Evolutionary conservation across 306 rosid genomes (phyloP).

Genomic region (Lagenaria siceraria): DNA sequence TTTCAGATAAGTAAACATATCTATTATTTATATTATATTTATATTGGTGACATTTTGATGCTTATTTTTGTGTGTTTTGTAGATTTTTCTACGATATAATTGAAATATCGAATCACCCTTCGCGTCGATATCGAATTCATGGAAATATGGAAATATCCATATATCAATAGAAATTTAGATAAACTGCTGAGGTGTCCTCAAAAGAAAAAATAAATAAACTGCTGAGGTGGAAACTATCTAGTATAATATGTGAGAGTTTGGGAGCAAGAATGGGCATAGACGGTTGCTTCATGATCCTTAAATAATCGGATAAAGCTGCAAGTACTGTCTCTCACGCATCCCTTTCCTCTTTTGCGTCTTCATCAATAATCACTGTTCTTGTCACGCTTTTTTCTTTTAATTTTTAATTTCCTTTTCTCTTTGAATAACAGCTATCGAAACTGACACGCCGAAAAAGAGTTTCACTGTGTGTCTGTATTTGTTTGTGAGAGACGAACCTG

Average conservation of each 20-base stretch:
- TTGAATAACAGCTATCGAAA: background rate
- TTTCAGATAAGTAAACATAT: too few relatives aligned
- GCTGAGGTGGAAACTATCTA: background rate
- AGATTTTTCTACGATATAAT: too few relatives aligned
- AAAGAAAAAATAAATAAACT: too few relatives aligned
- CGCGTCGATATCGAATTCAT: too few relatives aligned
- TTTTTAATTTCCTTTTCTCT: background rate
- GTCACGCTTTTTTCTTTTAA: background rate
- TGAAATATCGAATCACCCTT: too few relatives aligned
- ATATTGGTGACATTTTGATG: too few relatives aligned
- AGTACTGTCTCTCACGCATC: background rate
- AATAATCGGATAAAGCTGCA: background rate
- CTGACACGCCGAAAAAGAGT: conserved; percentile 3
- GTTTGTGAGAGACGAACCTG: background rate
- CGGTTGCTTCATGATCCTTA: background rate
- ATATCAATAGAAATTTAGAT: too few relatives aligned
- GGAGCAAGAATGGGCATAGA: too few relatives aligned
- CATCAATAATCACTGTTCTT: background rate
- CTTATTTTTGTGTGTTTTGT: too few relatives aligned
- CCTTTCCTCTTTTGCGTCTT: background rate
- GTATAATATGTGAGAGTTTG: background rate
- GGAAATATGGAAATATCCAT: too few relatives aligned
- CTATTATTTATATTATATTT: too few relatives aligned
- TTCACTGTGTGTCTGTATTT: background rate
- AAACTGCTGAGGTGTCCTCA: too few relatives aligned